Conservation (phyloP, 2,329 filamentous ascomycete species). For the Dothistroma pini region DNA sequence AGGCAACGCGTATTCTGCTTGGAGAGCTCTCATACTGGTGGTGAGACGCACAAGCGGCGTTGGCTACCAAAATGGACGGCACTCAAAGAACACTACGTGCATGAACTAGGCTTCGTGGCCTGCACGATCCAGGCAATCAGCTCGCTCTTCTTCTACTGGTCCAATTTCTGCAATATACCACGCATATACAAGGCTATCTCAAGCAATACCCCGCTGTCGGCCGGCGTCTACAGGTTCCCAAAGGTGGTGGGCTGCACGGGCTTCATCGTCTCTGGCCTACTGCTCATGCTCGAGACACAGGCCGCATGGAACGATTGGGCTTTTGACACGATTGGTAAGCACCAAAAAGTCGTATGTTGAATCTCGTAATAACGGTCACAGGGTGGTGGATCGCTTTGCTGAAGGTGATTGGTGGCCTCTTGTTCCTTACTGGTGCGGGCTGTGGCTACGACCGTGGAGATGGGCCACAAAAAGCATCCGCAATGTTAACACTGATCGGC, state of each 20-base stretch:
- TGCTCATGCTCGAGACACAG: slow-evolving; percentile 31
- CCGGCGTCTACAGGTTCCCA: slow-evolving; percentile 26
- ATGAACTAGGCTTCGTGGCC: slow-evolving; percentile 30
- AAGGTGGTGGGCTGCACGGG: slow-evolving; percentile 54
- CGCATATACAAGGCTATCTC: slow-evolving; percentile 24
- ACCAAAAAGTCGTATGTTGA: background rate
- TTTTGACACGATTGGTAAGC: slow-evolving; percentile 17
- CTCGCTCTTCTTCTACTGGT: slow-evolving; percentile 26
- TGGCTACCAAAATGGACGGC: slow-evolving; percentile 28
- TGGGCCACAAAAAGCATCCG: slow-evolving; percentile 28
- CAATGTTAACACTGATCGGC: slow-evolving; percentile 25
- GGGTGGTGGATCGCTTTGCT: slow-evolving; percentile 28
- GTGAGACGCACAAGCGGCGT: slow-evolving; percentile 28
- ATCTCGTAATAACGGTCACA: background rate
- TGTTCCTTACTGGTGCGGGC: slow-evolving; percentile 27
- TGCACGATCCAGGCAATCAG: slow-evolving; percentile 24
- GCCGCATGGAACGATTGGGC: slow-evolving; percentile 26
- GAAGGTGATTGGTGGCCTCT: slow-evolving; percentile 26
- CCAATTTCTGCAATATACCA: slow-evolving; percentile 26
- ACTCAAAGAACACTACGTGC: slow-evolving; percentile 25
- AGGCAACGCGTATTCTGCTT: slow-evolving; percentile 62
- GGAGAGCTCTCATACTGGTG: slow-evolving; percentile 29
- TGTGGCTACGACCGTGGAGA: slow-evolving; percentile 27
- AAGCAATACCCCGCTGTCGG: slow-evolving; percentile 8
- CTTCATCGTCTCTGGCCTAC: slow-evolving; percentile 92